Evolutionary conservation across 345 rosid species (phyloP), one percentile per base, ranked within the genome.

Genomic region (Trapa incisa): DNA sequence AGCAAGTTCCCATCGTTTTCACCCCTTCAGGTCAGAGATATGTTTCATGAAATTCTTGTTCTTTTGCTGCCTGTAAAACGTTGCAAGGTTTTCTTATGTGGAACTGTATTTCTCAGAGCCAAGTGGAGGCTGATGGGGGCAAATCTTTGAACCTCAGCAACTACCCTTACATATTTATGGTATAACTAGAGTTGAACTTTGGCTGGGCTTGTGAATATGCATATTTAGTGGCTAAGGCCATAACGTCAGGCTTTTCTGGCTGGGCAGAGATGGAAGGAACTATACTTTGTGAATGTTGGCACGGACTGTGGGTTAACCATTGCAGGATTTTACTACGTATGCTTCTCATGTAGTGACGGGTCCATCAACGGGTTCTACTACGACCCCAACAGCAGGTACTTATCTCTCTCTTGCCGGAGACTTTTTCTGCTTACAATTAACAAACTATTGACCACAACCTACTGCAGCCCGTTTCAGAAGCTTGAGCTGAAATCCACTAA

Each of bases 251-350:
- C 12, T 77, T 61, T 41, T 66, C 29, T 61, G 38, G 62, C 41
- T 70, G 56, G 38, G 67, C 79, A 94, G 99, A 84, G 96, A 70
- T 90, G 99, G 99, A 94, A 87, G 80, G 96, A 90, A 78, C 96
- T 86, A 68, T 87, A 88, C 82, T 93, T 93, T 78, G 92, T 94
- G 61, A 94, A 90, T 61, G 97, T 90, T 62, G 97, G 97, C 65
- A 85, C 96, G 47, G 97, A 94, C 81, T 90, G 96, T 72, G 99
- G 96, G 65, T 81, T 91, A 76, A 90, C 99, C 37, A 90, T 94
- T 67, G 91, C 99, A 33, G 97, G 97, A 36, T 94, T 90, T 71
- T 94, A 94, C 87, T 88, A 88, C 42, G 95, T 94, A 66, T 90
- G 97, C 84, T 90, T 94, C 87, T 94, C 94, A 5, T 90, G 96